Evolutionary conservation across 352 stramenopile species (phyloP).

Genomic region (Phytophthora citricola): DNA sequence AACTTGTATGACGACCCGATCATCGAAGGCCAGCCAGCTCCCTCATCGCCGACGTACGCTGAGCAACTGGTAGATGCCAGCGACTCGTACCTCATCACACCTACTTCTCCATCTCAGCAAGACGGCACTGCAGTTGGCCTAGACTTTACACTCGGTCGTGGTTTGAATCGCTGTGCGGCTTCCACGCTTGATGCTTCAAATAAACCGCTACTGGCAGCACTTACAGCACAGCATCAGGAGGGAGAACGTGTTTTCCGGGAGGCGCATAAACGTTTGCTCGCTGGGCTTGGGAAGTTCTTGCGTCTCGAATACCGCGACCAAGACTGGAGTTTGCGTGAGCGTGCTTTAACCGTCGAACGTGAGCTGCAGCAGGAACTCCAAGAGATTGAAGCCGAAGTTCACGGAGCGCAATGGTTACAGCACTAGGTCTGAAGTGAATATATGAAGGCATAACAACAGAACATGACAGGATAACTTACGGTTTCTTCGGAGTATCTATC

Average conservation of each 20-base stretch:
- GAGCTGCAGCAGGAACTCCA: conserved; percentile 69
- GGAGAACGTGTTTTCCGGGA: conserved; percentile 49
- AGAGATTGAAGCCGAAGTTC: conserved; percentile 49
- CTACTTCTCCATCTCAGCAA: conserved; percentile 22
- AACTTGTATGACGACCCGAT: conserved; percentile 49
- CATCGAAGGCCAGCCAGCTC: conserved; percentile 41
- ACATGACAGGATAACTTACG: conserved; percentile 29
- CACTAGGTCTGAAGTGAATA: conserved; percentile 16
- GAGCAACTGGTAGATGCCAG: conserved; percentile 26
- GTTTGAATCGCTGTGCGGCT: conserved; percentile 27
- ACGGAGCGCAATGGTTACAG: conserved; percentile 40
- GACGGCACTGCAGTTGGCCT: conserved; percentile 15
- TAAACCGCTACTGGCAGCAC: conserved; percentile 41
- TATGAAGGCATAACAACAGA: conserved; percentile 13
- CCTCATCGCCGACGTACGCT: conserved; percentile 38
- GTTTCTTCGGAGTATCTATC: conserved; percentile 10
- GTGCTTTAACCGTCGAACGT: conserved; percentile 63
- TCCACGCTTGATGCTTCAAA: conserved; percentile 45
- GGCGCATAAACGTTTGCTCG: conserved; percentile 54
- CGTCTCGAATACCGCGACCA: conserved; percentile 58
- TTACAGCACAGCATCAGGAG: conserved; percentile 51
- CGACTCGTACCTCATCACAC: conserved; percentile 16
- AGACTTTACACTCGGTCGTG: conserved; percentile 16
- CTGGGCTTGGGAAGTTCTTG: conserved; percentile 64
- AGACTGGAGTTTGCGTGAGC: conserved; percentile 55